phyloP scores from a whole-genome alignment of 2,329 filamentous ascomycete genomes.

The Microsporum ferrugineum region DNA sequence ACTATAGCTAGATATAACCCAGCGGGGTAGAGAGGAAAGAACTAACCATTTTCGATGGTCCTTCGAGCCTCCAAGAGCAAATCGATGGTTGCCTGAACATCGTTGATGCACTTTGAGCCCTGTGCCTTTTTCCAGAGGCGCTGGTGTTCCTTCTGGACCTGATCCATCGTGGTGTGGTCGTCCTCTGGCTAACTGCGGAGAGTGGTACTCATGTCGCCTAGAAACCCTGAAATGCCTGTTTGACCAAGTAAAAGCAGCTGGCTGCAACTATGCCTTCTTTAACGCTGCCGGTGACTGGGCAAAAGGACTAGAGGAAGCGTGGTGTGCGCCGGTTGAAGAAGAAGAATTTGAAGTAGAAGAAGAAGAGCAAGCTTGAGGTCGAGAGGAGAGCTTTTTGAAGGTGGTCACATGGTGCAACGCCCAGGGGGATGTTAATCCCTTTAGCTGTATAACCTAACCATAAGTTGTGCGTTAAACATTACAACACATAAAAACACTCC shows the following conservation, averaged over 20 bases:
- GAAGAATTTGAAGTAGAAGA: not conserved
- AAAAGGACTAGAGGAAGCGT: not conserved
- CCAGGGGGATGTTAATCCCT: not conserved
- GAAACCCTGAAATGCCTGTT: not conserved
- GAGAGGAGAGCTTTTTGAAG: not conserved
- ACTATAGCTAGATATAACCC: not conserved
- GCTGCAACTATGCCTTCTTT: not conserved
- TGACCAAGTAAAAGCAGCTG: not conserved
- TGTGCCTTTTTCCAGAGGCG: slow-evolving; percentile 59
- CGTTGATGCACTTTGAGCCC: slow-evolving; percentile 57
- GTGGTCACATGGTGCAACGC: not conserved
- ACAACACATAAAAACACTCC: not conserved
- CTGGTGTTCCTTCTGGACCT: slow-evolving; percentile 61
- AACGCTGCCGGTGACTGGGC: not conserved
- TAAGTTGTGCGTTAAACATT: too few species aligned
- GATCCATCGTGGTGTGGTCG: slow-evolving; percentile 40
- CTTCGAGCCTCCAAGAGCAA: slow-evolving; percentile 62
- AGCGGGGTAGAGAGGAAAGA: not conserved
- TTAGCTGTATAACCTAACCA: not conserved
- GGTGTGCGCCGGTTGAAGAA: not conserved
- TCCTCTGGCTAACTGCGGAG: not conserved
- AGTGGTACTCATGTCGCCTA: not conserved
- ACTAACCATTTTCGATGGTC: slow-evolving; percentile 55
- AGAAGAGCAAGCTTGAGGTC: not conserved
- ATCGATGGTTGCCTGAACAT: slow-evolving; percentile 76